A percentile compares a stretch with the other conserved stretches of the same genome.
These are phyloP conservation scores for Aeschynomene evenia DNA, from an alignment of 306 rosid species.

Conservation along the genomic window DNA sequence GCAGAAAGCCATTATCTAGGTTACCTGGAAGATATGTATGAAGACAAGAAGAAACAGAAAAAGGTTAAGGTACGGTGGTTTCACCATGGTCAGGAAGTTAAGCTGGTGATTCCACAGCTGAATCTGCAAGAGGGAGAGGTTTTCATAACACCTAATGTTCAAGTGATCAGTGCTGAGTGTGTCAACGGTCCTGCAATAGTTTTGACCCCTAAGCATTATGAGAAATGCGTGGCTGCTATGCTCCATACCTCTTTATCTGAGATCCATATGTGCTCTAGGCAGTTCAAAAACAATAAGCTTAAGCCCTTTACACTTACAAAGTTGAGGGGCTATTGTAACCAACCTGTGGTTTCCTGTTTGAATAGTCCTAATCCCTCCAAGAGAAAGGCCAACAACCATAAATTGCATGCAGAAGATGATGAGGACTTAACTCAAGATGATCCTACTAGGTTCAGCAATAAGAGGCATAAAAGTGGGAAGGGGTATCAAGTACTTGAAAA, in stretches of 20 bases:
- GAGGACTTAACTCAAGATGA: conserved; percentile 44
- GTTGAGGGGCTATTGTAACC: conserved; percentile 68
- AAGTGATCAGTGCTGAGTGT: conserved; percentile 80
- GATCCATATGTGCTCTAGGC: conserved; percentile 62
- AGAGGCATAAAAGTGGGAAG: conserved; percentile 45
- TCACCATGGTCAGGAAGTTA: conserved; percentile 64
- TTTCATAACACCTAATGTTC: conserved; percentile 79
- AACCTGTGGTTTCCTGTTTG: conserved; percentile 55
- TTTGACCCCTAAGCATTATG: conserved; percentile 76
- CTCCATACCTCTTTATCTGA: conserved; percentile 45
- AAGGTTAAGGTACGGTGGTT: conserved; percentile 85
- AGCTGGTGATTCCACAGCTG: conserved; percentile 50
- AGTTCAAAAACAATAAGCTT: conserved; percentile 59
- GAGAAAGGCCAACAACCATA: conserved; percentile 37
- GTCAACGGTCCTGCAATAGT: conserved; percentile 75
- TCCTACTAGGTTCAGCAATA: conserved; percentile 37
- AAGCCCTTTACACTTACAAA: conserved; percentile 68
- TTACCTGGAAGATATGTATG: conserved; percentile 90
- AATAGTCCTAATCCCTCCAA: conserved; percentile 40
- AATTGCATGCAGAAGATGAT: conserved; percentile 40
- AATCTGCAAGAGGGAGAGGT: conserved; percentile 69
- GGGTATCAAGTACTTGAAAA: conserved; percentile 42
- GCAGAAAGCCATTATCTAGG: conserved; percentile 67
- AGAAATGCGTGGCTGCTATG: conserved; percentile 44
- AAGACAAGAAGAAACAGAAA: conserved; percentile 72